Evolutionary conservation across 2,329 filamentous ascomycete genomes (phyloP), one percentile per base, ranked within the genome.

Genomic region (Didymella lethalis): DNA sequence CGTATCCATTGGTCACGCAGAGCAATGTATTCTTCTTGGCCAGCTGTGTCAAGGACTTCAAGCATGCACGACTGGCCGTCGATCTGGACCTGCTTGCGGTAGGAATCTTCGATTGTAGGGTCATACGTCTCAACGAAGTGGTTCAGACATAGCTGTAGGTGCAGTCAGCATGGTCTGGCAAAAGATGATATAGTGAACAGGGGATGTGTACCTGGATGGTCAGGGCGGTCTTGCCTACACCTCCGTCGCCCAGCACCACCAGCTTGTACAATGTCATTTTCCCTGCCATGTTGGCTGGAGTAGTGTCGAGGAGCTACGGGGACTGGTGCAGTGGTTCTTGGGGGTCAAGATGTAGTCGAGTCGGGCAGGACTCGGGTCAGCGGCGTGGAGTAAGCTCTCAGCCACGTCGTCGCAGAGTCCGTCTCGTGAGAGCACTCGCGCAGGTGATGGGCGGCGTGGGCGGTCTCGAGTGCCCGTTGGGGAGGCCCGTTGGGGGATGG

Each of bases 1-100:
- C 95, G 88, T 77, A 98, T 98, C 94, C 94, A 98, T 82, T 98
- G 95, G 78, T 98, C 95, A 74, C 95, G 87, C 72, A 98, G 83
- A 46, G 95, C 95, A 64, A 94, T 97, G 80, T 98, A 99, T 81
- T 99, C 95, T 81, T 99, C 95, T 79, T 99, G 95, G 57, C 95
- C 95, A 51, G 95, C 95, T 54, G 95, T 99, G 81, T 99, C 95
- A 72, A 97, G 86, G 47, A 97, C 93, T 79, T 98, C 94, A 72
- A 97, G 88, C 93, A 97, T 97, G 83, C 93, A 97, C 44, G 93
- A 93, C 78, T 96, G 92, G 62, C 89, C 87, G 76, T 98, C 95
- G 79, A 98, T 98, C 75, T 97, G 85, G 55, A 88, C 86, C 77
- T 88, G 86, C 75, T 89, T 89, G 62, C 86, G 84, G 74, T 89